Conservation (phyloP, 1,284 basidiomycete species). For the Austroboletus novae-zelandiae region DNA sequence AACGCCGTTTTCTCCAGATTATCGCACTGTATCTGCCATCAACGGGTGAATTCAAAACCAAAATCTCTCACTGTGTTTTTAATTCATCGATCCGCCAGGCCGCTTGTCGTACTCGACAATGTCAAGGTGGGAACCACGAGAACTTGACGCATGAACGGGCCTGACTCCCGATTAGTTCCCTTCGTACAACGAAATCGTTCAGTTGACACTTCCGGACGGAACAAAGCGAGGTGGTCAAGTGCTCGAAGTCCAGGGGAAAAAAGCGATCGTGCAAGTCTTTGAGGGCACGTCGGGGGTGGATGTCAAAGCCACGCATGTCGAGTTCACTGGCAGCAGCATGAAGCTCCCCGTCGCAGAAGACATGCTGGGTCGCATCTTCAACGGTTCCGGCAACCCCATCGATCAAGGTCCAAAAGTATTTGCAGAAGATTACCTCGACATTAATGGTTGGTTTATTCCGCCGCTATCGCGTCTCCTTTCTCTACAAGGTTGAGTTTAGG, state of each 20-base stretch:
- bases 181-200: slow-evolving; percentile 99
- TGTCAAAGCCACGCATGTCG: slow-evolving; percentile 95
- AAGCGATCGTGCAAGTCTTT: slow-evolving; percentile 99
- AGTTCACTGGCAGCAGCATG: slow-evolving; percentile 98
- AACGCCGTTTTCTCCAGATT: slow-evolving; percentile 57
- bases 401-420: slow-evolving; percentile 99
- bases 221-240: slow-evolving; percentile 96
- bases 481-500: slow-evolving; percentile 49
- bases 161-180: slow-evolving; percentile 67
- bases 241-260: slow-evolving; percentile 97
- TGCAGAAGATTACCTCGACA: slow-evolving; percentile 99
- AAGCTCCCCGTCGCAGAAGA: slow-evolving; percentile 99
- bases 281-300: slow-evolving; percentile 98
- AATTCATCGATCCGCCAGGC: slow-evolving; percentile 46
- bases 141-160: slow-evolving; percentile 7
- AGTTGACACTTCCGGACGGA: slow-evolving; percentile 94
- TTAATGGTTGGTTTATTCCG: slow-evolving; percentile 73
- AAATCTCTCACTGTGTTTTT: background rate
- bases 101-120: slow-evolving; percentile 95
- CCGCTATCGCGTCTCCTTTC: slow-evolving; percentile 1
- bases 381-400: slow-evolving; percentile 97
- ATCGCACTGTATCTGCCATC: slow-evolving; percentile 93
- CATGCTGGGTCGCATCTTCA: slow-evolving; percentile 99
- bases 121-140: slow-evolving; percentile 73
- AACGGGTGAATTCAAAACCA: slow-evolving; percentile 70